Percentiles rank a stretch among this genome's conserved stretches.
Evolutionary conservation across 2,329 filamentous ascomycete genomes (phyloP).

Genomic region (Fusarium graminum): DNA sequence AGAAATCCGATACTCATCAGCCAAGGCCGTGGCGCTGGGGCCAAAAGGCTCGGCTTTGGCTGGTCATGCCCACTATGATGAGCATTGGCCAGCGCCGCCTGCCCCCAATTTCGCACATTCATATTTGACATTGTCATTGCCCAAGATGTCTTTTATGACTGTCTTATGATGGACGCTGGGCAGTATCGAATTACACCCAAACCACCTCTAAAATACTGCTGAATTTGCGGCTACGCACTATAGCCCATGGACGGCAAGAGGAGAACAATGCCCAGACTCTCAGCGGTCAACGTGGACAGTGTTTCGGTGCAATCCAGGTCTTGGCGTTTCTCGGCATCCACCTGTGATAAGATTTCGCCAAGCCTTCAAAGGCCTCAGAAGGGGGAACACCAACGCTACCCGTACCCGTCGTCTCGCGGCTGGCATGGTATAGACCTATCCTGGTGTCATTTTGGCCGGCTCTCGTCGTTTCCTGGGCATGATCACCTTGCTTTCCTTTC

Average conservation of each 20-base stretch:
- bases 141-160: slow-evolving; percentile 26
- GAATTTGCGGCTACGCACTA: slow-evolving; percentile 11
- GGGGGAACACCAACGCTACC: slow-evolving; percentile 49
- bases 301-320: slow-evolving; percentile 48
- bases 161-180: slow-evolving; percentile 25
- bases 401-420: slow-evolving; percentile 39
- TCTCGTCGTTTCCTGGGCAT: slow-evolving; percentile 38
- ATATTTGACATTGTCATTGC: slow-evolving; percentile 2
- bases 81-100: slow-evolving; percentile 40
- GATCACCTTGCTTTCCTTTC: too few relatives aligned
- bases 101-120: slow-evolving; percentile 15
- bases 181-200: slow-evolving; percentile 14
- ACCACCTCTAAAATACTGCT: slow-evolving; percentile 17
- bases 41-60: slow-evolving; percentile 40
- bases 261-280: slow-evolving; percentile 43
- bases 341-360: slow-evolving; percentile 53
- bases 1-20: slow-evolving; percentile 45
- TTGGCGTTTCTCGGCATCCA: slow-evolving; percentile 52
- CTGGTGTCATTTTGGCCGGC: slow-evolving; percentile 36
- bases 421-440: slow-evolving; percentile 38
- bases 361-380: slow-evolving; percentile 51
- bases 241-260: slow-evolving; percentile 15
- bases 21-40: slow-evolving; percentile 47
- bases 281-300: slow-evolving; percentile 49
- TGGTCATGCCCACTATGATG: slow-evolving; percentile 26